Conservation (phyloP, 352 stramenopile species). For the Phytophthora melonis region DNA sequence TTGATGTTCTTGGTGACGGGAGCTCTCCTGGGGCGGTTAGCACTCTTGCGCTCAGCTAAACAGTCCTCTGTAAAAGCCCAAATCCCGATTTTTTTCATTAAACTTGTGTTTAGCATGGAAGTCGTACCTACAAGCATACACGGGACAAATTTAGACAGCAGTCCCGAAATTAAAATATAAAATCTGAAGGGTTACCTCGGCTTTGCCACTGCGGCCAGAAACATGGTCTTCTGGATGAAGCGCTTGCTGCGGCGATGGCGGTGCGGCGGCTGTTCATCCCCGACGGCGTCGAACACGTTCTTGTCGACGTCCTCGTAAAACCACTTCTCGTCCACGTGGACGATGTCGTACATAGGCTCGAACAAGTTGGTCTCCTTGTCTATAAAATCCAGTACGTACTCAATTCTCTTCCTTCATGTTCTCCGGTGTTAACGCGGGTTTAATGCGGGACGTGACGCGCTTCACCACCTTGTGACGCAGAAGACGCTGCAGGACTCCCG, state of each 20-base stretch:
- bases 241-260: constrained; percentile 18
- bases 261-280: not conserved
- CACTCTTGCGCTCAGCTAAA: not conserved
- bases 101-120: not conserved
- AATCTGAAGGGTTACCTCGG: not conserved
- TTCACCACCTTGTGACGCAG: too few relatives aligned
- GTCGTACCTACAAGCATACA: not conserved
- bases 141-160: not conserved
- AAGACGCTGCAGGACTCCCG: too few relatives aligned
- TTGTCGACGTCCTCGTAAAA: constrained; percentile 16
- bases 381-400: too few relatives aligned
- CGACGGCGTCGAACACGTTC: not conserved
- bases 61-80: not conserved
- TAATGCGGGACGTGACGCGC: too few relatives aligned
- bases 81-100: not conserved
- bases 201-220: not conserved
- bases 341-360: too few relatives aligned
- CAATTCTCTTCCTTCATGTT: too few relatives aligned
- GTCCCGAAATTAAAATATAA: not conserved
- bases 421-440: too few relatives aligned
- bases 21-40: not conserved
- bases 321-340: constrained; percentile 22
- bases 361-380: too few relatives aligned
- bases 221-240: constrained; percentile 13
- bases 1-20: not conserved